Base-by-base conservation (phyloP, 805 yeast species). In the Metschnikowia colocasiae region DNA sequence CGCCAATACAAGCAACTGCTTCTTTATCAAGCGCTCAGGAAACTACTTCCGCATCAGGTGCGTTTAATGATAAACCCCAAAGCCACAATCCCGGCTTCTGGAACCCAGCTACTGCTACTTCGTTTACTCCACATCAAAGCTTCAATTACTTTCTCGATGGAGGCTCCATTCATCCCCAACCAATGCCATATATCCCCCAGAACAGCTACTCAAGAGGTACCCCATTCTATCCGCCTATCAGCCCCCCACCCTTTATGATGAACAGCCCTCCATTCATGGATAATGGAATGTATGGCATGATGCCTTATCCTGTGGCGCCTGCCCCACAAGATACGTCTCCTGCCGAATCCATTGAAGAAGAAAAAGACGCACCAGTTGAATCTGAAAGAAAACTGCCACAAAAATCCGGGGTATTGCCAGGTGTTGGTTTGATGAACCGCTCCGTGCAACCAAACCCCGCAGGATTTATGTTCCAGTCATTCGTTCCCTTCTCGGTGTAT, bases 61-160 rank as follows among this genome's bases (percentile, higher is more conserved):
- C 36, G 20, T 16, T 32, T 12, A 40, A 40, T n/a, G 53, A 50
- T 13, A 30, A 35, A 22, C 34, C 59, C 3, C 48, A 39, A n/a
- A 35, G 46, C 47, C 34, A 31, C 30, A 48, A 52, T 19, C 71
- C 60, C 33, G 76, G 69, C 56, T 78, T 80, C 54, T 83, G 87
- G 87, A 81, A 81, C 60, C 85, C 86, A 0, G 85, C 84, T 6
- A 67, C 82, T 16, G 82, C 85, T 3, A 65, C 81, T 8, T 67
- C 83, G 1, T 82, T 82, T 59, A 78, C 78, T 12, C 87, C 87
- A 19, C 56, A 51, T 3, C 56, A 49, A 20, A 37, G 57, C 15
- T 56, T 54, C 43, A 60, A 56, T 39, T 63, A 69, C 48, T 63
- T 67, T 38, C 64, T 61, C 51, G 74, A 64, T 33, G 45, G 52